phyloP scores from a whole-genome alignment of 176 grass and related monocot genomes.

The Raddia distichophylla region DNA sequence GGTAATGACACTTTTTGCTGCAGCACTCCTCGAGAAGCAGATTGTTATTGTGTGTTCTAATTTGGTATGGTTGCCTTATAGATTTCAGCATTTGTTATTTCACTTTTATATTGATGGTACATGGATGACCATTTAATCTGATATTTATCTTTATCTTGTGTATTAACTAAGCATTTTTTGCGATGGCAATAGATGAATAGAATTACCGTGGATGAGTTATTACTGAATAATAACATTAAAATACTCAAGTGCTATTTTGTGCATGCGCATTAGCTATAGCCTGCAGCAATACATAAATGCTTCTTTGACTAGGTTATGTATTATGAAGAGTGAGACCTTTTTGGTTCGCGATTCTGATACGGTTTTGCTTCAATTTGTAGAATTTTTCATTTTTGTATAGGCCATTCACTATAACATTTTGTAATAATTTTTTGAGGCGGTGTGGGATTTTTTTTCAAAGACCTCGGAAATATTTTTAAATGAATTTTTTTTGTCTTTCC shows the following conservation, averaged over 20 bases:
- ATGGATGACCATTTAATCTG: background rate
- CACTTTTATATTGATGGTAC: conserved; percentile 22
- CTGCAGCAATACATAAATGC: background rate
- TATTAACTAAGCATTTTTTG: background rate
- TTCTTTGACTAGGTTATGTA: background rate
- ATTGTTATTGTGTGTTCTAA: conserved; percentile 91
- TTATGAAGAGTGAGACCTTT: background rate
- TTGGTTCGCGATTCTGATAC: too few species aligned
- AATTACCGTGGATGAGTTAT: conserved; percentile 6
- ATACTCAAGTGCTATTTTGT: background rate
- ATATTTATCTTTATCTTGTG: background rate
- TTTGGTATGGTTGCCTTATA: conserved; percentile 60
- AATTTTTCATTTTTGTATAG: too few species aligned
- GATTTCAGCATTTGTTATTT: conserved; percentile 20
- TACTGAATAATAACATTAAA: conserved; percentile 16
- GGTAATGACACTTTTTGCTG: conserved; percentile 91
- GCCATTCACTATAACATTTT: too few species aligned
- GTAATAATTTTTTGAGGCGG: too few species aligned
- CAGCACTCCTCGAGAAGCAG: conserved; percentile 95
- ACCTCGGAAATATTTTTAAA: too few species aligned
- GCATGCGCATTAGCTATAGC: background rate
- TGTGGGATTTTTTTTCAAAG: too few species aligned
- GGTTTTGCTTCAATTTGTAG: too few species aligned
- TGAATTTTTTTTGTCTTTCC: too few species aligned
- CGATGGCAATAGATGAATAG: background rate